These are phyloP conservation scores for Pseudisothecium myosuroides DNA, from an alignment of 225 moss, liverwort and hornwort species.

Conservation along the genomic window DNA sequence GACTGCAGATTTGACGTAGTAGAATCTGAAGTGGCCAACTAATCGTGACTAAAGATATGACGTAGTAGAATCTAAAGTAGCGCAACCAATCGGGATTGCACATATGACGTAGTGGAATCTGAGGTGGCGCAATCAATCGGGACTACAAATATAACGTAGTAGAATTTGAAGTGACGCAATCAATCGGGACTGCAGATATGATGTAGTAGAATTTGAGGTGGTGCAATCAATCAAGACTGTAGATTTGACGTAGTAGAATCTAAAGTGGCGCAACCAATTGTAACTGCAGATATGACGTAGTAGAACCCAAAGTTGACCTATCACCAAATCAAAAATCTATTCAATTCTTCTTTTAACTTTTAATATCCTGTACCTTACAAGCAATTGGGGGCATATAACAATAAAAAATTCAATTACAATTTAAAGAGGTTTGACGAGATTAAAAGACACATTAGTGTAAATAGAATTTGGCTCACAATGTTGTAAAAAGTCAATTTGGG, in stretches of 20 bases:
- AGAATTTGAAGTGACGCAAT: not conserved
- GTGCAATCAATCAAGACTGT: not conserved
- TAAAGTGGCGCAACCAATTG: too few relatives aligned
- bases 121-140: too few relatives aligned
- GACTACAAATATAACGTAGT: fast-evolving
- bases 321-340: fast-evolving
- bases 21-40: not conserved
- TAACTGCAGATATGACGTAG: too few relatives aligned
- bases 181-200: fast-evolving
- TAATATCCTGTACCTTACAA: fast-evolving
- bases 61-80: not conserved
- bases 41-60: fast-evolving
- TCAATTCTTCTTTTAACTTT: not conserved
- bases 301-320: too few relatives aligned
- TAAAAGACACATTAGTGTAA: too few relatives aligned
- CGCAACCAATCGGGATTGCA: not conserved
- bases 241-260: fast-evolving
- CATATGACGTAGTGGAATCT: fast-evolving
- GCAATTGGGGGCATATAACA: fast-evolving
- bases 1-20: fast-evolving
- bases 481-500: not conserved
- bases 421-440: fast-evolving
- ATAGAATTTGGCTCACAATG: too few relatives aligned
- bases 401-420: fast-evolving
- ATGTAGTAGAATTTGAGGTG: not conserved